Base-by-base conservation (phyloP, 140 eudicot species). In the Eryngium alpinum region DNA sequence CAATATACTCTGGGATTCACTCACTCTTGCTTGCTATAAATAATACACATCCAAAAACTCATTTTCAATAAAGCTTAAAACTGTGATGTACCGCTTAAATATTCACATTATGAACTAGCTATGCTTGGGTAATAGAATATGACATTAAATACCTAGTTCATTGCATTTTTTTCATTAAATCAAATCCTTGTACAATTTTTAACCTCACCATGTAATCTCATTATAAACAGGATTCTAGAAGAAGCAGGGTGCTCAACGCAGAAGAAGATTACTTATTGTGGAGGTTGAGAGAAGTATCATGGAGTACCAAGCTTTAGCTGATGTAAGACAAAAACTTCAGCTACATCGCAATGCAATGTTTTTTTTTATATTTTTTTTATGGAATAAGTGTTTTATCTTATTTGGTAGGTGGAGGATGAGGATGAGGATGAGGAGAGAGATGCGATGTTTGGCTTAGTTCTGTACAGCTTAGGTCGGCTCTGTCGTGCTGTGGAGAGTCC, bases 201-300 rank as follows among this genome's bases (percentile, higher is more conserved):
- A 18, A 10, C n/a, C n/a, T n/a, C 10, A 10, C 28, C 46, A 16
- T 70, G 51, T 81, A 77, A 46, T 43, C 57, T 52, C 44, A 24
- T 66, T 85, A 19, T 77, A 46, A 62, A 77, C 89, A 96, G 99
- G 99, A 96, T 83, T 87, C 92, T 12, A 92, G 94, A 89, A 79
- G 94, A 93, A 86, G 99, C 66, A 91, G 86, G 87, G 99, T 71
- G 99, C 99, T 86, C 88, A 98, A 46, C 86, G 87, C 49, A 98
- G 91, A 82, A 87, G 99, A 90, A 81, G 99, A 81, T 84, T 93
- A 63, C 78, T 96, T 59, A 79, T 95, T 24, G 98, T 89, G 74
- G 99, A 93, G 87, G 88, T 95, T 71, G 98, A 95, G 87, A 95
- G 88, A 84, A 88, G 88, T 80, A 90, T 93, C 79, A 87, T 90